Percentiles rank a stretch among this genome's conserved stretches.
Evolutionary conservation across 1,284 basidiomycete genomes (phyloP).

Genomic region (Cutaneotrichosporon dermatis): DNA sequence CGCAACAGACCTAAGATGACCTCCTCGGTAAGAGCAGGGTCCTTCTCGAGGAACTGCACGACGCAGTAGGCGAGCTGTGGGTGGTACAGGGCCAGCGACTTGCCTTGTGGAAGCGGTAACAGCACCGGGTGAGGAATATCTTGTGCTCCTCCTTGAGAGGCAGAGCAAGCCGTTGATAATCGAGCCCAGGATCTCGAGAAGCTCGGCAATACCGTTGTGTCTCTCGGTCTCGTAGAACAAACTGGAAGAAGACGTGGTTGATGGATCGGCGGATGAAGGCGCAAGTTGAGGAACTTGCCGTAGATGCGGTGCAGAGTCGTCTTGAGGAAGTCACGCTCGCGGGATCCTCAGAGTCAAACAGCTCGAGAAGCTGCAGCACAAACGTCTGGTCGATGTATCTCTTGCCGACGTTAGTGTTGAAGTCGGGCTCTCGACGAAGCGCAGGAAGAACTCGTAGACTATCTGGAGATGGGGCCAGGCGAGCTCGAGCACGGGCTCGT

Average conservation of each 20-base stretch:
- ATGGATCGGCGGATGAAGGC: slow-evolving; percentile 98
- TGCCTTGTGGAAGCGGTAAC: slow-evolving; percentile 96
- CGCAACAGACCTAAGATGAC: slow-evolving; percentile 91
- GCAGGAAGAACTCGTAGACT: slow-evolving; percentile 99
- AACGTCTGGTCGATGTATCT: slow-evolving; percentile 96
- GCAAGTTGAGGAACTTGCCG: slow-evolving; percentile 97
- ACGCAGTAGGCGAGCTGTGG: slow-evolving; percentile 98
- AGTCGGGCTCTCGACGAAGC: slow-evolving; percentile 96
- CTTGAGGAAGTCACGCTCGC: slow-evolving; percentile 98
- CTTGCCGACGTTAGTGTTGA: slow-evolving; percentile 97
- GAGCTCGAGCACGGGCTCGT: slow-evolving; percentile 96
- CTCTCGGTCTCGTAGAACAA: slow-evolving; percentile 98
- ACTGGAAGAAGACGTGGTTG: slow-evolving; percentile 99
- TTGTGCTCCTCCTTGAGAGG: slow-evolving; percentile 99
- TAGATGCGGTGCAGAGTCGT: slow-evolving; percentile 99
- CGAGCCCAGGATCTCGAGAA: slow-evolving; percentile 96
- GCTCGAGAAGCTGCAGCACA: slow-evolving; percentile 91
- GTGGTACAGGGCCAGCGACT: slow-evolving; percentile 92
- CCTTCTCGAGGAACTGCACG: slow-evolving; percentile 98
- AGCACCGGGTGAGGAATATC: slow-evolving; percentile 95
- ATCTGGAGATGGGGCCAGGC: slow-evolving; percentile 99
- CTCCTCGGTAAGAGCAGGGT: slow-evolving; percentile 84
- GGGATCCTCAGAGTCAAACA: slow-evolving; percentile 99
- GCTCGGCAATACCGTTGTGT: slow-evolving; percentile 98
- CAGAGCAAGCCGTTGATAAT: slow-evolving; percentile 98